Evolutionary conservation across 768 basidiomycete species (phyloP).

Genomic region (Boletus subcaerulescens): DNA sequence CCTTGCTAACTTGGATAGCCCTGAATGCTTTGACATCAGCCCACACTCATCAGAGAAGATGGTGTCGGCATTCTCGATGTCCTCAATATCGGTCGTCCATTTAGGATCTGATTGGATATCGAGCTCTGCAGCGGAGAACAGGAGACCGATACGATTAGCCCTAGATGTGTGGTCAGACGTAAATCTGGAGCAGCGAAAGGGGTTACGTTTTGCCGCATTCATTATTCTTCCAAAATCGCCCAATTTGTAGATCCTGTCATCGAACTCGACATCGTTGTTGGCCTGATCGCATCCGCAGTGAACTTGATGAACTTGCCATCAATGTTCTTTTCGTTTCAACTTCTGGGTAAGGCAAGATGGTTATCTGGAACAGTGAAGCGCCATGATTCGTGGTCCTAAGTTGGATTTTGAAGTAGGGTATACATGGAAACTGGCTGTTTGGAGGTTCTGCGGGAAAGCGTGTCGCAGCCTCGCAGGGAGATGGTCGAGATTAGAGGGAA

Average conservation of each 20-base stretch:
- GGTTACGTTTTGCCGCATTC: slow-evolving; percentile 59
- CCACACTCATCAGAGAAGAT: slow-evolving; percentile 70
- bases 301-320: slow-evolving; percentile 54
- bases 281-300: slow-evolving; percentile 49
- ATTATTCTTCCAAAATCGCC: slow-evolving; percentile 61
- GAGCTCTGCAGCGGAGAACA: slow-evolving; percentile 62
- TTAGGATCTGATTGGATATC: slow-evolving; percentile 53
- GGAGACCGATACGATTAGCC: slow-evolving; percentile 64
- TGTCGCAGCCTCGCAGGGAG: neutral
- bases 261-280: slow-evolving; percentile 52
- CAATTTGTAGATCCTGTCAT: slow-evolving; percentile 51
- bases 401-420: slow-evolving; percentile 39
- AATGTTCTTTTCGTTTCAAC: slow-evolving; percentile 25
- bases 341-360: slow-evolving; percentile 26
- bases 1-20: slow-evolving; percentile 49
- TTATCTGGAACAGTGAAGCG: slow-evolving; percentile 39
- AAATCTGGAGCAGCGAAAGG: neutral
- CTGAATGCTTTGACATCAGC: slow-evolving; percentile 53
- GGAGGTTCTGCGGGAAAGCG: neutral
- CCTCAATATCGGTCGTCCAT: slow-evolving; percentile 52
- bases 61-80: slow-evolving; percentile 55
- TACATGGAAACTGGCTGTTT: slow-evolving; percentile 10
- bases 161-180: slow-evolving; percentile 31
- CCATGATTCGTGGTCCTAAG: slow-evolving; percentile 53
- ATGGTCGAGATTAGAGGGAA: neutral